A percentile compares a stretch with the other conserved stretches of the same genome.
These are phyloP conservation scores for Pichia norvegensis DNA, from an alignment of 1,139 yeast species.

Conservation along the genomic window DNA sequence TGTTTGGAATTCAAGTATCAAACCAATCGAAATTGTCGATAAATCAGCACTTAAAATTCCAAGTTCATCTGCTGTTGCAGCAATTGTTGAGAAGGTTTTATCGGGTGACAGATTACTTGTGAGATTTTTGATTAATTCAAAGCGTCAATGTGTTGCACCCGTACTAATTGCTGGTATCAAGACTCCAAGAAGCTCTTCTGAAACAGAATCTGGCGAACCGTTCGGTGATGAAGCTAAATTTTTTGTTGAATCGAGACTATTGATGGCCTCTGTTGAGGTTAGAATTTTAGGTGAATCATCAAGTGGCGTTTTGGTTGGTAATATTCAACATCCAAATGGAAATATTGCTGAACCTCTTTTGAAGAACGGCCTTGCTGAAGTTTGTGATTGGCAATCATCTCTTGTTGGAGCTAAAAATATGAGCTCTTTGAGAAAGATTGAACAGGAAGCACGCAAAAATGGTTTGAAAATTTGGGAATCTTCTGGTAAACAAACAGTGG, in stretches of 20 bases:
- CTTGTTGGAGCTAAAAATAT: constrained; percentile 59
- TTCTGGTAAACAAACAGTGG: constrained; percentile 19
- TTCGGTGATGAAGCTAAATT: constrained; percentile 60
- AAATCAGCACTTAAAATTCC: constrained; percentile 36
- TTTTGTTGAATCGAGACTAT: constrained; percentile 59
- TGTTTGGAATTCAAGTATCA: constrained; percentile 40
- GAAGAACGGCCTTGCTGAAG: constrained; percentile 62
- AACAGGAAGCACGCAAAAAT: constrained; percentile 54
- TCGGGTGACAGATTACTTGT: constrained; percentile 69
- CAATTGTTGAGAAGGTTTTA: constrained; percentile 68
- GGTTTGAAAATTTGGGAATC: constrained; percentile 59
- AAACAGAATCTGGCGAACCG: constrained; percentile 33
- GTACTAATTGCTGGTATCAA: constrained; percentile 67
- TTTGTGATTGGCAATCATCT: constrained; percentile 80
- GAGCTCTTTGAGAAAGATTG: constrained; percentile 57
- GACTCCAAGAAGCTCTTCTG: constrained; percentile 58
- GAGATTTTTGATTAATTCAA: constrained; percentile 41
- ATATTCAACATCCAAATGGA: constrained; percentile 61
- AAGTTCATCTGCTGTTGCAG: constrained; percentile 37
- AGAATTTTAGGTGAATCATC: constrained; percentile 54
- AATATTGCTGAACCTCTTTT: constrained; percentile 65
- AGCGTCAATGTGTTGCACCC: constrained; percentile 44
- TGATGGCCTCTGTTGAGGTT: constrained; percentile 56
- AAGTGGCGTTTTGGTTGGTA: constrained; percentile 55
- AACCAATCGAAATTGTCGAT: constrained; percentile 29